Percentiles rank a stretch among this genome's conserved stretches.
Conservation (phyloP, 495 filamentous ascomycete species). For the Echria macrotheca region DNA sequence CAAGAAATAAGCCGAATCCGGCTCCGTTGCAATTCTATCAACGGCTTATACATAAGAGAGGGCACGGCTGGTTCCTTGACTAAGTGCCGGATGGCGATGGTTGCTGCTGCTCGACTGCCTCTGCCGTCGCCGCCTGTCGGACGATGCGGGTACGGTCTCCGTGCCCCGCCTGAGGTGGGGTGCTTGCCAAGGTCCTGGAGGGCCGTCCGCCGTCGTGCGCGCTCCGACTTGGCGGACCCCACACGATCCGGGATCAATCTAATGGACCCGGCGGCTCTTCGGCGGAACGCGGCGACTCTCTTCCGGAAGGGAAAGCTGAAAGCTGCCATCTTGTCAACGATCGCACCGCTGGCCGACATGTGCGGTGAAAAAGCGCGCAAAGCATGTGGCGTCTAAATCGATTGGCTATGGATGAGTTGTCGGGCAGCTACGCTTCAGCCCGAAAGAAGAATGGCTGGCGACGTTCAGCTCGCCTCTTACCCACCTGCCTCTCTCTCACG, state of each 20-base stretch:
- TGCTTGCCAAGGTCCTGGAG: neutral
- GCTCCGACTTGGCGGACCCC: conserved; percentile 1
- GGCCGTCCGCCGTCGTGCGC: conserved; percentile 3
- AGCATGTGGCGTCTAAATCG: conserved; percentile 7
- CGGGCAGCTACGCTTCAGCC: conserved; percentile 7
- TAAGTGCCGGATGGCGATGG: conserved; percentile 7
- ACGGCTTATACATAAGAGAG: conserved; percentile 9
- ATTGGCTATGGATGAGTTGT: conserved; percentile 7
- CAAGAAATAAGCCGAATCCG: conserved; percentile 8
- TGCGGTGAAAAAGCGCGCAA: conserved; percentile 9
- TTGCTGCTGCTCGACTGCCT: conserved; percentile 6
- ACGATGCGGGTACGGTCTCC: neutral
- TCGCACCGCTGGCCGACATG: conserved; percentile 1
- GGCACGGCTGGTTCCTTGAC: conserved; percentile 7
- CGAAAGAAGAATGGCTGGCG: conserved; percentile 7
- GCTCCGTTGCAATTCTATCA: conserved; percentile 2
- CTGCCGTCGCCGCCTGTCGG: neutral
- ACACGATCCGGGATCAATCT: conserved; percentile 6
- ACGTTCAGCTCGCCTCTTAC: conserved; percentile 6
- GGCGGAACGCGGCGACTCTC: conserved; percentile 6
- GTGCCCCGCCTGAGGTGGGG: neutral
- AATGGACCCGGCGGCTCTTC: conserved; percentile 2
- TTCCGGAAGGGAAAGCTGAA: conserved; percentile 5
- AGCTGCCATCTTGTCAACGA: conserved; percentile 4
- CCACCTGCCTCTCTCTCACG: conserved; percentile 2